Percentiles rank a stretch among this genome's conserved stretches.
phyloP scores from a whole-genome alignment of 495 filamentous ascomycete genomes.

The Xylaria bambusicola region DNA sequence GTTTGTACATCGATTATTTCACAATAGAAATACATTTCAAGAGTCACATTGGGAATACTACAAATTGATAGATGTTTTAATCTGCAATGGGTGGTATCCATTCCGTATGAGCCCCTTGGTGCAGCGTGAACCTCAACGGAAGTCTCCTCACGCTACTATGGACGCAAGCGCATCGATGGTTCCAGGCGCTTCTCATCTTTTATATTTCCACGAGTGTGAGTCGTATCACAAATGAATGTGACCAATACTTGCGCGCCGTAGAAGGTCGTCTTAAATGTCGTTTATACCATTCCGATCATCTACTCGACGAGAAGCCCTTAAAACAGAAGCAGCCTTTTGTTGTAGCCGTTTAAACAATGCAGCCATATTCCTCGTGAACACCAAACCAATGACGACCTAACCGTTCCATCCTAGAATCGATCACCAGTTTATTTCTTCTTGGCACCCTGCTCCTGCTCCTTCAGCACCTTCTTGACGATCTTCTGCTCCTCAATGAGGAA shows the following conservation, averaged over 20 bases:
- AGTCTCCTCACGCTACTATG: no score
- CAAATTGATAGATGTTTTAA: no score
- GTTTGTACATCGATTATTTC: no score
- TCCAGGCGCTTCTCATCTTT: no score
- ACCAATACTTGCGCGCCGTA: slow-evolving; percentile 11
- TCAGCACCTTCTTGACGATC: slow-evolving; percentile 99
- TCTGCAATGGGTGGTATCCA: no score
- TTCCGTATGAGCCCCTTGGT: no score
- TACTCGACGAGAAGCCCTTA: slow-evolving; percentile 47
- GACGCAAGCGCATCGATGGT: no score
- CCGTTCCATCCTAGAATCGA: slow-evolving; percentile 34
- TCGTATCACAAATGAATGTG: slow-evolving; percentile 10
- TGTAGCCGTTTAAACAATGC: slow-evolving; percentile 42
- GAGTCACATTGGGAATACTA: no score
- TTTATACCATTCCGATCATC: slow-evolving; percentile 38
- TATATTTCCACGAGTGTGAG: no score
- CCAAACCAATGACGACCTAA: slow-evolving; percentile 51
- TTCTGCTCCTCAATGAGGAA: slow-evolving; percentile 99
- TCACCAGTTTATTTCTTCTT: slow-evolving; percentile 71
- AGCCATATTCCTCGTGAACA: slow-evolving; percentile 53
- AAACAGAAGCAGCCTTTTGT: slow-evolving; percentile 47
- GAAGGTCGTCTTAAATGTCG: slow-evolving; percentile 30
- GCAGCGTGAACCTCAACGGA: no score
- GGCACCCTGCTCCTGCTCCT: slow-evolving; percentile 68
- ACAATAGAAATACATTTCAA: no score